phyloP scores from a whole-genome alignment of 768 basidiomycete species.

The Suillus lakei region DNA sequence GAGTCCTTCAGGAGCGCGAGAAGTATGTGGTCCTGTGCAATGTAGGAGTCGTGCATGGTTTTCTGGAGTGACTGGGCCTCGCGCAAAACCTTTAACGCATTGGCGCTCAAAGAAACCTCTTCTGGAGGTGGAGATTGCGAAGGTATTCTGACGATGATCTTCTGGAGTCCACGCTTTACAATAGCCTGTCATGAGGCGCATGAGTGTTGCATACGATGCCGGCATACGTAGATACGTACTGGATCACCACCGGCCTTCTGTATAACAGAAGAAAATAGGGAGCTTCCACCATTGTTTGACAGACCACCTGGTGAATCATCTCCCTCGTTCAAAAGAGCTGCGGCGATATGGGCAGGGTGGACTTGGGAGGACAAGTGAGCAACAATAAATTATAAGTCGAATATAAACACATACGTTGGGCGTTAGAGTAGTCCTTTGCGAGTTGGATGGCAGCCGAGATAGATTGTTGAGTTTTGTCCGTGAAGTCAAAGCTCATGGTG shows the following conservation, averaged over 20 bases:
- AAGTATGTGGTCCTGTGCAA: conserved; percentile 92
- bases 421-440: conserved; percentile 84
- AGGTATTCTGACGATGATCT: conserved; percentile 79
- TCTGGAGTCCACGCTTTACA: conserved; percentile 76
- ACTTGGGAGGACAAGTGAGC: conserved; percentile 47
- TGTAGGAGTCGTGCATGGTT: conserved; percentile 87
- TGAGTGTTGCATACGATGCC: not conserved
- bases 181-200: conserved; percentile 40
- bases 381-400: not conserved
- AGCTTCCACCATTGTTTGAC: conserved; percentile 38
- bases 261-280: conserved; percentile 79
- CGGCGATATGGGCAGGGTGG: conserved; percentile 82
- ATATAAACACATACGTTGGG: conserved; percentile 62
- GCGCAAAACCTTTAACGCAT: conserved; percentile 64
- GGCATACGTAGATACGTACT: conserved; percentile 45
- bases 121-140: conserved; percentile 87
- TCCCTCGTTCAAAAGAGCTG: conserved; percentile 76
- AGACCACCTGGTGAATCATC: conserved; percentile 39
- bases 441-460: conserved; percentile 75
- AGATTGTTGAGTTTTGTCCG: conserved; percentile 79
- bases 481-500: conserved; percentile 71
- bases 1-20: conserved; percentile 82
- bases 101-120: conserved; percentile 66
- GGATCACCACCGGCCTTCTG: conserved; percentile 86
- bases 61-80: conserved; percentile 81